Evolutionary conservation across 2,329 filamentous ascomycete genomes (phyloP).

Genomic region (Verticillium nonalfalfae): DNA sequence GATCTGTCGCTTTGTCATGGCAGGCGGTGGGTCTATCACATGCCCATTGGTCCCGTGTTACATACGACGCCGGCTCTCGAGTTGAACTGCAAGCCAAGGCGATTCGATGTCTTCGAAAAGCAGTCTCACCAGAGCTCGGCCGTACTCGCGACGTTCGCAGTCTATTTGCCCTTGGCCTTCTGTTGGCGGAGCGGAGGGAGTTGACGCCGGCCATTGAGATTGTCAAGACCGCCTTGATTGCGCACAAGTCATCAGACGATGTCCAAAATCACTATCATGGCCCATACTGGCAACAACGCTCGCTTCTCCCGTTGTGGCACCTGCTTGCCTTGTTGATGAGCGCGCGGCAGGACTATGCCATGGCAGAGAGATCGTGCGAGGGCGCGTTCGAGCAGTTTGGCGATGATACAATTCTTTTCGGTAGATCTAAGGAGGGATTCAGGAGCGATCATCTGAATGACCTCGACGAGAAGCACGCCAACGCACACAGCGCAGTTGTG

Average conservation of each 20-base stretch:
- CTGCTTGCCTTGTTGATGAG: constrained; percentile 80
- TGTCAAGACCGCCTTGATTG: constrained; percentile 68
- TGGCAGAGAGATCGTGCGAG: constrained; percentile 77
- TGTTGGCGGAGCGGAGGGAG: constrained; percentile 84
- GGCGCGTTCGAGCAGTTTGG: constrained; percentile 88
- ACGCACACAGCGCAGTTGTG: constrained; percentile 45
- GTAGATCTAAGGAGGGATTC: constrained; percentile 48
- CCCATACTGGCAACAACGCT: constrained; percentile 55
- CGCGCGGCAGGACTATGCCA: constrained; percentile 75
- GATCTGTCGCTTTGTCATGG: constrained; percentile 65
- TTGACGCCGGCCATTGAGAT: constrained; percentile 74
- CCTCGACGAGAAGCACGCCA: constrained; percentile 15
- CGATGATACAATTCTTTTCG: constrained; percentile 64
- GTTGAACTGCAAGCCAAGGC: constrained; percentile 72
- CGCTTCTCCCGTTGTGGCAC: constrained; percentile 81
- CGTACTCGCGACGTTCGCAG: constrained; percentile 66
- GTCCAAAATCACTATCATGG: constrained; percentile 30
- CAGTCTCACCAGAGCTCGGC: constrained; percentile 60
- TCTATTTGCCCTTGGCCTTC: constrained; percentile 72
- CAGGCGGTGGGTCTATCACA: constrained; percentile 80
- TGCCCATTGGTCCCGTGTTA: constrained; percentile 80
- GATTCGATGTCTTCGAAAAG: constrained; percentile 66
- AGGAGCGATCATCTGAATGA: constrained; percentile 64
- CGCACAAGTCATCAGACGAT: constrained; percentile 43
- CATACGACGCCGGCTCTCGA: constrained; percentile 66